Percentiles rank a stretch among this genome's conserved stretches.
These are phyloP conservation scores for Kodamaea hsintzibuensis DNA, from an alignment of 805 yeast genomes.

Conservation along the genomic window DNA sequence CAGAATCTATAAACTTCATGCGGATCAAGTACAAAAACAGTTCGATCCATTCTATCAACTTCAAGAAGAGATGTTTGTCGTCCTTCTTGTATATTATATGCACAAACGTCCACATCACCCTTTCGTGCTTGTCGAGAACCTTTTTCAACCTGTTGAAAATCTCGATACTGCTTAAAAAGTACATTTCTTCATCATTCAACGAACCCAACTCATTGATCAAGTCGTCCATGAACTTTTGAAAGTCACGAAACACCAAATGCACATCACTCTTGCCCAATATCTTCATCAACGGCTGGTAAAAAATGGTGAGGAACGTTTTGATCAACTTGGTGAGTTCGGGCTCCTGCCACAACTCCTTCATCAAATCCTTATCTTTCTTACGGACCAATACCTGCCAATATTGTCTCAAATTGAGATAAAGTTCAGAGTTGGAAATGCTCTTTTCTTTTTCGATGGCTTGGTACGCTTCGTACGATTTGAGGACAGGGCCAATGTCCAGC, in stretches of 20 bases:
- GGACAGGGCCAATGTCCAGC: constrained; percentile 12
- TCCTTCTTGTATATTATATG: constrained; percentile 84
- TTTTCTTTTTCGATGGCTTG: constrained; percentile 15
- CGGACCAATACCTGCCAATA: constrained; percentile 64
- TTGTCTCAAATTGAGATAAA: constrained; percentile 57
- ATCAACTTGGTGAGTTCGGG: constrained; percentile 76
- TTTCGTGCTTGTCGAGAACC: constrained; percentile 71
- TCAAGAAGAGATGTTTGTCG: constrained; percentile 66
- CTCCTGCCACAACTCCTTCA: constrained; percentile 82
- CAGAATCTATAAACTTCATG: constrained; percentile 50
- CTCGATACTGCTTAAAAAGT: constrained; percentile 50
- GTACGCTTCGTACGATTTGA: constrained; percentile 23
- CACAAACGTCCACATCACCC: constrained; percentile 69
- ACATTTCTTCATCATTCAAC: constrained; percentile 56
- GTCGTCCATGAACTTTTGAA: constrained; percentile 40
- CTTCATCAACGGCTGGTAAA: constrained; percentile 43
- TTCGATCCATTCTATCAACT: constrained; percentile 73
- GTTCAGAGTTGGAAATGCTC: constrained; percentile 20
- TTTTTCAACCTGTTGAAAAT: constrained; percentile 66
- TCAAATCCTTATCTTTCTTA: constrained; percentile 70
- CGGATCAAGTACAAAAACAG: constrained; percentile 63
- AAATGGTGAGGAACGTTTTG: constrained; percentile 60
- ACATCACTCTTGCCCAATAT: constrained; percentile 38
- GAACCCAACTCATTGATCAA: constrained; percentile 68
- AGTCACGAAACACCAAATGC: constrained; percentile 39